Evolutionary conservation across 257 asterid genomes (phyloP).

Genomic region (Solanum habrochaites): DNA sequence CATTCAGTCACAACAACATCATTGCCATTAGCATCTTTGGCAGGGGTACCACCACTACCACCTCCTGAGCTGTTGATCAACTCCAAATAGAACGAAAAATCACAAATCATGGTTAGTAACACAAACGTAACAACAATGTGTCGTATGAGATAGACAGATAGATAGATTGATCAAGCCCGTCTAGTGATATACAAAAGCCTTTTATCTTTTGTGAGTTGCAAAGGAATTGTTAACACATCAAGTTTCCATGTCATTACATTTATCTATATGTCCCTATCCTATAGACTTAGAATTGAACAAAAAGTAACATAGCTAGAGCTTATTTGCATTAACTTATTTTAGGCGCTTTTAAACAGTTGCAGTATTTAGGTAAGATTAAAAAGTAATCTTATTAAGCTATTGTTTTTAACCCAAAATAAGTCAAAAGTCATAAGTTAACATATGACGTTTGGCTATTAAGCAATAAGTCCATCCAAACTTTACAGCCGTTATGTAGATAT

Average conservation of each 20-base stretch:
- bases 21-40: slow-evolving; percentile 89
- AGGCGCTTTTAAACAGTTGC: too few relatives aligned
- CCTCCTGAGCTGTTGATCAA: slow-evolving; percentile 41
- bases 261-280: not conserved
- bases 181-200: not conserved
- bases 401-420: too few relatives aligned
- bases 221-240: not conserved
- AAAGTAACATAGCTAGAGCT: not conserved
- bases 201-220: not conserved
- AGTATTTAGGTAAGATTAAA: too few relatives aligned
- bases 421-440: too few relatives aligned
- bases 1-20: slow-evolving; percentile 61
- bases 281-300: not conserved
- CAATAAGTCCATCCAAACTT: not conserved
- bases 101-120: not conserved
- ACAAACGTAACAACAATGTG: not conserved
- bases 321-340: too few relatives aligned
- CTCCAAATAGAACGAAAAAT: not conserved
- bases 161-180: not conserved
- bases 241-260: not conserved
- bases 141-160: not conserved
- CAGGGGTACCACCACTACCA: slow-evolving; percentile 39
- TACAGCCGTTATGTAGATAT: too few relatives aligned
- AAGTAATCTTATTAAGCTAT: too few relatives aligned
- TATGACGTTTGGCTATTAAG: not conserved